Evolutionary conservation across 169 alveolate species (phyloP), one percentile per base, ranked within the genome.

Genomic region (Plasmodium coatneyi): DNA sequence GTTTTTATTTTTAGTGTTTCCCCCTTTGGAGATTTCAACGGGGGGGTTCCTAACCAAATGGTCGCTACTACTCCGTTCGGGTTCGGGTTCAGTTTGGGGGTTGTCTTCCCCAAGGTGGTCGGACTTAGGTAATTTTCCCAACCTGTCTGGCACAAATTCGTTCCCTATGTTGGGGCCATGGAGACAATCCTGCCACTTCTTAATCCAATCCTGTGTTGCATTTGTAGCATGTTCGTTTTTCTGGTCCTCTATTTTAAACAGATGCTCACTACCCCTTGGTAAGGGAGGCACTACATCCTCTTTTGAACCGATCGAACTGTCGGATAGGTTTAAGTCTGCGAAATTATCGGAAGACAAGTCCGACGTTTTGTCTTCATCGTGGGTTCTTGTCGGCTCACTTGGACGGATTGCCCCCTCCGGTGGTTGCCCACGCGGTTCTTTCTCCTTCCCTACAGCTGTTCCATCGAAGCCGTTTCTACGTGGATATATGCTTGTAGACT

Each of bases 301-400:
- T 32, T 10, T n/a, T 4, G 92, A 91, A 49, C 82, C 71, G 32
- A 80, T 36, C 28, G 95, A 91, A 91, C 76, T 80, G 22, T 91
- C 95, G 1, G 78, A 80, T 71, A 87, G 66, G 30, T 74, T 54
- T n/a, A 87, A 52, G 19, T 87, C 93, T 16, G 49, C 83, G 36
- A 72, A 84, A 30, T 72, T 28, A 46, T 84, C 92, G 16, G 84
- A n/a, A 2, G 83, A 83, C 6, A 52, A 39, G 49, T 83, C 14
- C 5, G 16, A 34, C 4, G 71, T 36, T 39, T 41, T 54, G 16
- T 41, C 30, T 39, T 36, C 28, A 28, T 12, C 19, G 30, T 0
- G 16, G 5, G 0, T 41, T 82, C 34, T 60, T 16, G 10, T 82
- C 25, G 4, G 22, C 34, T 32, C 60, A 12, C n/a, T 16, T 46